Evolutionary conservation across 257 asterid species (phyloP).

Genomic region (Marsdenia floribunda): DNA sequence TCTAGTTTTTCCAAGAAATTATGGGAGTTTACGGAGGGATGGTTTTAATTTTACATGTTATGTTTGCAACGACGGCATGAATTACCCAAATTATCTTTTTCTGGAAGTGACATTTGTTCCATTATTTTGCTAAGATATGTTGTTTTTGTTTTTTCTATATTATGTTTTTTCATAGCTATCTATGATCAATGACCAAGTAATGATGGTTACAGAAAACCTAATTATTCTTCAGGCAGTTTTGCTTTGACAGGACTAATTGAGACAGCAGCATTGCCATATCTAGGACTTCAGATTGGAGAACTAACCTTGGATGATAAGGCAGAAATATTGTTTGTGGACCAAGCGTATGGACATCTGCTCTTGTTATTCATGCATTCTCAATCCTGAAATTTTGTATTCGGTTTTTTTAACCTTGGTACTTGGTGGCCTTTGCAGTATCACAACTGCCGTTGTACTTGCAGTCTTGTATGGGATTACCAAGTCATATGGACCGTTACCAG

Average conservation of each 20-base stretch:
- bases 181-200: neutral
- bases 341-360: constrained; percentile 43
- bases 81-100: neutral
- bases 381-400: constrained; percentile 7
- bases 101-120: neutral
- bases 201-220: constrained; percentile 31
- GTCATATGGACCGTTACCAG: constrained; percentile 82
- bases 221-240: constrained; percentile 85
- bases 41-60: neutral
- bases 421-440: constrained; percentile 45
- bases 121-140: constrained; percentile 3
- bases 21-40: neutral
- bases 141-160: neutral
- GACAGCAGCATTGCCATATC: constrained; percentile 63
- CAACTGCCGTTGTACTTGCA: constrained; percentile 75
- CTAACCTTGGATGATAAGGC: constrained; percentile 89
- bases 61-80: neutral
- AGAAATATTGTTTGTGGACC: constrained; percentile 74
- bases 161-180: neutral
- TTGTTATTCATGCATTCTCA: constrained; percentile 6
- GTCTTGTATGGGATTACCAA: constrained; percentile 81
- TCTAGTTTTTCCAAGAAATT: neutral
- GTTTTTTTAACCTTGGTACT: constrained; percentile 23
- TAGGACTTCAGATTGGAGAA: constrained; percentile 58
- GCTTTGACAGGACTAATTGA: constrained; percentile 96